Percentiles rank a stretch among this genome's conserved stretches.
phyloP scores from a whole-genome alignment of 1,284 basidiomycete genomes.

The Papiliotrema flavescens region DNA sequence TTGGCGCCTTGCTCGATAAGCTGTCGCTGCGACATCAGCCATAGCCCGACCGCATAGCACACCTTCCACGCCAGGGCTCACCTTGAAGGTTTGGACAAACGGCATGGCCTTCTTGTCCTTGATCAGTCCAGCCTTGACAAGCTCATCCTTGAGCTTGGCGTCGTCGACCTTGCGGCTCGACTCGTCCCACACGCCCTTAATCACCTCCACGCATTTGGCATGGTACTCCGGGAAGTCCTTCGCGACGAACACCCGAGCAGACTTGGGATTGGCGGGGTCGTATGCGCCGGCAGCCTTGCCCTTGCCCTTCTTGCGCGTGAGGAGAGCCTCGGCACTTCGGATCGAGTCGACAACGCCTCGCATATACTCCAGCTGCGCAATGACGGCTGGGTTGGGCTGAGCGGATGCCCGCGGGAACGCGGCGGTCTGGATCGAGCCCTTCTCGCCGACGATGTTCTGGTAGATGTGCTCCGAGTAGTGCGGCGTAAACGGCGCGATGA shows the following conservation, averaged over 20 bases:
- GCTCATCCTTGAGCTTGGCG: slow-evolving; percentile 65
- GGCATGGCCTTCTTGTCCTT: slow-evolving; percentile 98
- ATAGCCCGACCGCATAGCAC: not conserved
- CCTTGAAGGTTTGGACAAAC: slow-evolving; percentile 89
- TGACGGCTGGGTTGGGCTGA: slow-evolving; percentile 53
- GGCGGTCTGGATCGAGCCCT: slow-evolving; percentile 75
- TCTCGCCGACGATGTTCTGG: slow-evolving; percentile 67
- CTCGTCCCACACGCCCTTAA: slow-evolving; percentile 67
- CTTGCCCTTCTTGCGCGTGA: slow-evolving; percentile 62
- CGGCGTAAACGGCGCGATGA: slow-evolving; percentile 85
- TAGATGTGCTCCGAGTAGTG: slow-evolving; percentile 95
- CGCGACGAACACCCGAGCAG: slow-evolving; percentile 83
- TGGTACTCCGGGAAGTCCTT: slow-evolving; percentile 93
- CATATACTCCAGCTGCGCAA: slow-evolving; percentile 71
- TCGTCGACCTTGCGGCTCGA: slow-evolving; percentile 73
- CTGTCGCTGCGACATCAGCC: slow-evolving; percentile 56
- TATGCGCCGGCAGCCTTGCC: slow-evolving; percentile 53
- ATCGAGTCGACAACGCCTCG: slow-evolving; percentile 56
- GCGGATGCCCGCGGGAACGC: slow-evolving; percentile 53
- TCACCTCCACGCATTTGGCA: slow-evolving; percentile 69
- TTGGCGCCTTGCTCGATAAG: slow-evolving; percentile 70
- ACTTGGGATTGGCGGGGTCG: slow-evolving; percentile 80
- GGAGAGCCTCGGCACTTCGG: slow-evolving; percentile 76
- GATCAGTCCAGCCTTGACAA: slow-evolving; percentile 74
- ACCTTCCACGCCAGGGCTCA: slow-evolving; percentile 40